Percentiles rank a stretch among this genome's conserved stretches.
phyloP scores from a whole-genome alignment of 345 rosid genomes.

The Eucalyptus urophylla region DNA sequence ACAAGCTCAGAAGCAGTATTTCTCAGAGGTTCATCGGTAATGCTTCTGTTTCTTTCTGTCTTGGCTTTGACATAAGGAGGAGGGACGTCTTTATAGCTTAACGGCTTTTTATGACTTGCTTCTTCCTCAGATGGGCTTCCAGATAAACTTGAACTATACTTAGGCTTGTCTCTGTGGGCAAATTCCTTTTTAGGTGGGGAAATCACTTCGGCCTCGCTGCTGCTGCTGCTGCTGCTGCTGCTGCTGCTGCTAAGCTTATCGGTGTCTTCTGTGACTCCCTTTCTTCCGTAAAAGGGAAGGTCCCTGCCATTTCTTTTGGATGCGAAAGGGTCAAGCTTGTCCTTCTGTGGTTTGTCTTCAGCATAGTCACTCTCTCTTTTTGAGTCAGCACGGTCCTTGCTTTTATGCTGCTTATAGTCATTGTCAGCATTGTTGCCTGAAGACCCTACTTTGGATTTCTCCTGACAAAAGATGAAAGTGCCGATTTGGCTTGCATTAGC shows the following conservation, averaged over 20 bases:
- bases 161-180: conserved; percentile 1
- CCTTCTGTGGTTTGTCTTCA: not conserved
- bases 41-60: conserved; percentile 15
- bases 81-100: conserved; percentile 22
- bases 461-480: conserved; percentile 2
- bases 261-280: not conserved
- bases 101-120: conserved; percentile 12
- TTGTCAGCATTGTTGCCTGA: not conserved
- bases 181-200: not conserved
- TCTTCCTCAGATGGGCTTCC: conserved; percentile 39
- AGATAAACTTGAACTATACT: conserved; percentile 28
- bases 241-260: conserved; percentile 17
- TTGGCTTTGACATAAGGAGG: conserved; percentile 33
- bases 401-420: not conserved
- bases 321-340: not conserved
- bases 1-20: not conserved
- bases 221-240: conserved; percentile 38
- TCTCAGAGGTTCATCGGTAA: not conserved
- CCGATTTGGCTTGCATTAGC: not conserved
- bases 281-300: not conserved
- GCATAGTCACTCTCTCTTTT: not conserved
- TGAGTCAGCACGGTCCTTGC: not conserved
- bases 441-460: not conserved
- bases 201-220: conserved; percentile 20
- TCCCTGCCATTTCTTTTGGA: conserved; percentile 4